Evolutionary conservation across 257 asterid genomes (phyloP), one percentile per base, ranked within the genome.

Genomic region (Coffea canephora): DNA sequence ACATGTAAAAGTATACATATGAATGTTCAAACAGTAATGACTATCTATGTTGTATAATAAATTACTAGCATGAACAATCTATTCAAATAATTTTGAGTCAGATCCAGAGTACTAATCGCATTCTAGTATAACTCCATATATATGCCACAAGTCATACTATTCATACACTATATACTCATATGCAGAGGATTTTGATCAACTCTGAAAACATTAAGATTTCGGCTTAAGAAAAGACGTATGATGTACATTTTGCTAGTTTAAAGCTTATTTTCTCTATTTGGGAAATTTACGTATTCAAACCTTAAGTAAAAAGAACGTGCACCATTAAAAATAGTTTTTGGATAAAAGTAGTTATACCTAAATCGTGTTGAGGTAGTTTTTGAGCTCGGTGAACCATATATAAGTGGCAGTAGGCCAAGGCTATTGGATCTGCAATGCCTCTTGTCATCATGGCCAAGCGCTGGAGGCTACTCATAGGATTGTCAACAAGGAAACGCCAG

Each of bases 361-460:
- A 78, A 79, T 83, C 87, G 73, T 81, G 83, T 13, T 82, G 84
- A 59, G 89, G 92, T 76, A 94, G 80, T 82, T 90, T 90, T 85
- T 84, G 94, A 36, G 96, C 92, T 64, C 97, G 84, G 81, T 90
- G 95, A 78, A 85, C 94, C 92, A 92, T 79, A 88, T 92, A 94
- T 80, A 94, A 80, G 87, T 89, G 89, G 87, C 97, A 92, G 79
- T 94, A 94, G 59, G 96, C 89, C 1, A 92, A 91, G 45, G 92
- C 91, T 83, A 94, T 82, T 18, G 98, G 98, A 88, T 94, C 92
- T 79, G 92, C 93, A 83, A 94, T 88, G 81, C 98, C 98, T 84
- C 98, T 90, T 19, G 82, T 86, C 98, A 94, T 94, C 88, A 79
- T 65, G 85, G 86, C 96, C 88, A 94, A 82, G 41, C 97, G 98